Evolutionary conservation across 495 filamentous ascomycete genomes (phyloP), one percentile per base, ranked within the genome.

Genomic region (Lasiosphaeria hispida): DNA sequence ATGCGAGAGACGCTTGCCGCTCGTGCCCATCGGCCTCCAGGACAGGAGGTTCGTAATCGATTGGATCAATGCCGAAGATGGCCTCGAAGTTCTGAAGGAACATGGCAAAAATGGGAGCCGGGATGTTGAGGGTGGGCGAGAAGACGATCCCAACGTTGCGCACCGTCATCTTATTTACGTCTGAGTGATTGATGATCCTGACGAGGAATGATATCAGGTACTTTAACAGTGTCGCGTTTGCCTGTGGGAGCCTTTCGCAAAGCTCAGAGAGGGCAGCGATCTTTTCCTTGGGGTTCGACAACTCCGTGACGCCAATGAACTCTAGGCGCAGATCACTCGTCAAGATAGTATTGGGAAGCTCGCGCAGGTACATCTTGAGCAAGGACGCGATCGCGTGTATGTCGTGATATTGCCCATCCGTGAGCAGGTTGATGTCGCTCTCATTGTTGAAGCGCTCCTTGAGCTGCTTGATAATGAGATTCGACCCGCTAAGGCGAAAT

Each of bases 71-170:
- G 35, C 87, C 88, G 70, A 97, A 98, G 44, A 98, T 93, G 39
- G 79, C 79, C 62, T 89, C 80, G 65, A 89, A 96, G 62, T 97
- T 92, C 50, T 93, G 92, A 36, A 98, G 81, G 72, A 98, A 94
- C 73, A 92, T 80, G 2, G 91, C 91, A 64, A 98, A 96, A 7
- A 98, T 88, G 13, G 95, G 92, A 1, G 91, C 91, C 0, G 95
- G 92, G 40, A 98, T 97, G 72, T 97, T 97, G 35, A 97, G 81
- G 0, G 95, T 97, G 1, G 94, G 94, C n/a, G 95, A 94, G 73
- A 97, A 98, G 54, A 97, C 92, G 60, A 98, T 98, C 62, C 94
- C 91, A 49, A 98, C 91, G 71, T 98, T 98, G 39, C 94, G 85
- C 52, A 97, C 90, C 5, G 87, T 96, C 94, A 98, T 98, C 77